Conservation (phyloP, 164 flowering plant genomes). For the Dillenia suffruticosa region DNA sequence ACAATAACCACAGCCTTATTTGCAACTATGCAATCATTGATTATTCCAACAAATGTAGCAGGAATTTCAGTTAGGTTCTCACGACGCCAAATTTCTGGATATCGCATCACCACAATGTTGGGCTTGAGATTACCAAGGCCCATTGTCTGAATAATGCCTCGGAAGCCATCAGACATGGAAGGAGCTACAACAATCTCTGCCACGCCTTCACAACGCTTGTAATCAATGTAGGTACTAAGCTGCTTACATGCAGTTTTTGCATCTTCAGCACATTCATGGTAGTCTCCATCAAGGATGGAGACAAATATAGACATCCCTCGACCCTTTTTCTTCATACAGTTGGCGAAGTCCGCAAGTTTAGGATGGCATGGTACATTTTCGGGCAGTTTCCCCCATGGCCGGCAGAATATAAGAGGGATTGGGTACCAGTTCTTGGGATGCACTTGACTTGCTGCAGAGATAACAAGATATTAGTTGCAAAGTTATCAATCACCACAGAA, state of each 20-base stretch:
- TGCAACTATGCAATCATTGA: slow-evolving; percentile 93
- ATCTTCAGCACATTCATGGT: slow-evolving; percentile 88
- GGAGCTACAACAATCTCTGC: slow-evolving; percentile 99
- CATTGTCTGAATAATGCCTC: slow-evolving; percentile 97
- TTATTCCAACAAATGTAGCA: slow-evolving; percentile 86
- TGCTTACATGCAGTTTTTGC: slow-evolving; percentile 82
- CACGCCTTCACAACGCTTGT: slow-evolving; percentile 96
- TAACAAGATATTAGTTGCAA: slow-evolving; percentile 1
- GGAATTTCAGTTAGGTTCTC: slow-evolving; percentile 91
- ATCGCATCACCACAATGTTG: slow-evolving; percentile 95
- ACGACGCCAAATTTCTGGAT: slow-evolving; percentile 98
- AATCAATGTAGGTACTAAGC: slow-evolving; percentile 80
- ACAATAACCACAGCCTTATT: slow-evolving; percentile 98
- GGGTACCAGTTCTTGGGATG: slow-evolving; percentile 99
- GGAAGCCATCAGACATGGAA: slow-evolving; percentile 90
- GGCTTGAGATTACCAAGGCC: slow-evolving; percentile 99
- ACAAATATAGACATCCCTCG: slow-evolving; percentile 97
- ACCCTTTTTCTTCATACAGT: slow-evolving; percentile 99
- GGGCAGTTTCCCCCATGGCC: slow-evolving; percentile 99
- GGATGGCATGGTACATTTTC: slow-evolving; percentile 99
- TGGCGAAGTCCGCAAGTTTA: slow-evolving; percentile 97
- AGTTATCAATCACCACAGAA: neutral
- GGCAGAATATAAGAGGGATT: slow-evolving; percentile 91
- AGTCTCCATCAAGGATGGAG: slow-evolving; percentile 93
- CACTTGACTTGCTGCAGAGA: slow-evolving; percentile 79